Conservation (phyloP, 2,329 filamentous ascomycete genomes). For the Cordyceps sp. region DNA sequence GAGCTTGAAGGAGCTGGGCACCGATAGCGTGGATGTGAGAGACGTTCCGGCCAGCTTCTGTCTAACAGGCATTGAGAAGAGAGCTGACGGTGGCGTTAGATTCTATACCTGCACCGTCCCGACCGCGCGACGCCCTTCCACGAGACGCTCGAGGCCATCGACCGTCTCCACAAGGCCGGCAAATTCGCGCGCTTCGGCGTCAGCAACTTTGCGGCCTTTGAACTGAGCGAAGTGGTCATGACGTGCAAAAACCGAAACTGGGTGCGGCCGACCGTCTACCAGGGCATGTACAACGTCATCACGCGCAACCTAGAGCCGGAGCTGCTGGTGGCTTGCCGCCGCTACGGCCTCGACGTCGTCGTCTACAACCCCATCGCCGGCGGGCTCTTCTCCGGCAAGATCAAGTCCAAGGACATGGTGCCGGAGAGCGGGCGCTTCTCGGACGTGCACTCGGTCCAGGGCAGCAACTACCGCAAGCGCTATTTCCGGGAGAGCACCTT, state of each 20-base stretch:
- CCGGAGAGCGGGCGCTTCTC: slow-evolving; percentile 58
- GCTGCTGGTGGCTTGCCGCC: slow-evolving; percentile 53
- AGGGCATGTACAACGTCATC: slow-evolving; percentile 77
- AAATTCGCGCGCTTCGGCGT: slow-evolving; percentile 72
- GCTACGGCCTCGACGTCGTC: slow-evolving; percentile 65
- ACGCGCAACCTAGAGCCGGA: slow-evolving; percentile 61
- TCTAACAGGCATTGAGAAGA: neutral
- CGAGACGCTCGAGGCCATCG: slow-evolving; percentile 60
- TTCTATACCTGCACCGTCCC: slow-evolving; percentile 21
- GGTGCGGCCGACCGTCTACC: slow-evolving; percentile 72
- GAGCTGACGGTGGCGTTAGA: slow-evolving; percentile 7
- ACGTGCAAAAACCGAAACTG: slow-evolving; percentile 65
- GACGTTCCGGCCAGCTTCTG: neutral
- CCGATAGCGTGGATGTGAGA: slow-evolving; percentile 52
- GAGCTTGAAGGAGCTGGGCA: slow-evolving; percentile 54
- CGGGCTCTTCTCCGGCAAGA: slow-evolving; percentile 66
- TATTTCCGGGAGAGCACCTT: slow-evolving; percentile 56
- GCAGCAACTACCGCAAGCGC: slow-evolving; percentile 42
- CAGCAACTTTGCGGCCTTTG: slow-evolving; percentile 73
- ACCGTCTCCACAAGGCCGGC: slow-evolving; percentile 71
- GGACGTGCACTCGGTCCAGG: slow-evolving; percentile 31
- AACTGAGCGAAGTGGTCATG: slow-evolving; percentile 72
- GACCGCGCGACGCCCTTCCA: slow-evolving; percentile 56
- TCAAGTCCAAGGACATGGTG: slow-evolving; percentile 46
- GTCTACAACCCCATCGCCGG: slow-evolving; percentile 73